Evolutionary conservation across 1,139 yeast species (phyloP).

Genomic region (Pneumocystis oryctolagi): DNA sequence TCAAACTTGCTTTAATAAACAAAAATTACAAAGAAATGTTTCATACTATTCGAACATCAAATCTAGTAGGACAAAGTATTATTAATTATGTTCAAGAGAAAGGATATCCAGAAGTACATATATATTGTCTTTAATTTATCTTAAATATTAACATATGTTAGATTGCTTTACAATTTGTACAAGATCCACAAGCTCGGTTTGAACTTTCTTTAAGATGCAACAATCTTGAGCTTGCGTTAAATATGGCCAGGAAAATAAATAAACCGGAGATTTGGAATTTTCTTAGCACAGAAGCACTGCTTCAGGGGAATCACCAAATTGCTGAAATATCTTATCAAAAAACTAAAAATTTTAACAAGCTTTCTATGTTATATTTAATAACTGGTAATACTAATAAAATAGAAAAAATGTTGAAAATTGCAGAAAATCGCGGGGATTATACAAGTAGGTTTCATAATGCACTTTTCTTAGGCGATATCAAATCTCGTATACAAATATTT

Average conservation of each 20-base stretch:
- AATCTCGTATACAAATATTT: slow-evolving; percentile 60
- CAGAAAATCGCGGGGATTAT: slow-evolving; percentile 74
- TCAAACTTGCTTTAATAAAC: slow-evolving; percentile 82
- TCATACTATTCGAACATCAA: slow-evolving; percentile 73
- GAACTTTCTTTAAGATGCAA: slow-evolving; percentile 92
- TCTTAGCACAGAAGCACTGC: slow-evolving; percentile 71
- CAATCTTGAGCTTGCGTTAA: slow-evolving; percentile 71
- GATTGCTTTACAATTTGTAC: slow-evolving; percentile 84
- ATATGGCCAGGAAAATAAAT: slow-evolving; percentile 70
- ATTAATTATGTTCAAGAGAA: slow-evolving; percentile 87
- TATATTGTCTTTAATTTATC: slow-evolving; percentile 21
- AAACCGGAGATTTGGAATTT: slow-evolving; percentile 61
- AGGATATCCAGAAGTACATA: slow-evolving; percentile 62
- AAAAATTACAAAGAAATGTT: slow-evolving; percentile 85
- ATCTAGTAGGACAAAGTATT: slow-evolving; percentile 91
- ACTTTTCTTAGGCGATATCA: slow-evolving; percentile 58
- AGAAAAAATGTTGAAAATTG: slow-evolving; percentile 73
- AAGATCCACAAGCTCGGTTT: slow-evolving; percentile 90
- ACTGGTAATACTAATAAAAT: slow-evolving; percentile 69
- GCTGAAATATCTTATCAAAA: slow-evolving; percentile 85
- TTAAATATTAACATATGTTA: slow-evolving; percentile 15
- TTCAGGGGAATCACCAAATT: slow-evolving; percentile 74
- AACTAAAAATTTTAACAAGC: slow-evolving; percentile 69
- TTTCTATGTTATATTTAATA: slow-evolving; percentile 71
- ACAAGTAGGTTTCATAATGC: slow-evolving; percentile 74